Percentiles rank a stretch among this genome's conserved stretches.
These are phyloP conservation scores for Sherardia arvensis DNA, from an alignment of 257 asterid genomes.

Conservation along the genomic window DNA sequence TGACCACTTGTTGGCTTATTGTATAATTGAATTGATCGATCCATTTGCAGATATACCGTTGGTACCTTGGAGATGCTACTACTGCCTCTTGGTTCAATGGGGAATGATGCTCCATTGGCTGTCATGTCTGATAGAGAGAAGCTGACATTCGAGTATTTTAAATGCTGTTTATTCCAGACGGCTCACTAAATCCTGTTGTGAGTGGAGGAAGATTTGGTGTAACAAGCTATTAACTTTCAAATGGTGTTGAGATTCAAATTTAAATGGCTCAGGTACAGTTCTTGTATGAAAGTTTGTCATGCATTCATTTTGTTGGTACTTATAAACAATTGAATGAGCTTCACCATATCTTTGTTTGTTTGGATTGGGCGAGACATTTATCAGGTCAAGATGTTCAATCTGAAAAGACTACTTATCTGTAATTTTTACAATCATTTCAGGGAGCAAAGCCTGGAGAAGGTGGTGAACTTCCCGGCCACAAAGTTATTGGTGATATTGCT, in stretches of 20 bases:
- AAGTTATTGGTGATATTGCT: slow-evolving; percentile 97
- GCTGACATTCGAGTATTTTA: slow-evolving; percentile 85
- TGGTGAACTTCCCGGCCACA: slow-evolving; percentile 99
- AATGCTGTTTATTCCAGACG: slow-evolving; percentile 92
- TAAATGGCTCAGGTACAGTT: slow-evolving; percentile 96
- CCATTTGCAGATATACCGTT: slow-evolving; percentile 62
- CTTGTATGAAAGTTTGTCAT: too few species aligned
- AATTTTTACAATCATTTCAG: slow-evolving; percentile 39
- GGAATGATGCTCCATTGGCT: slow-evolving; percentile 96
- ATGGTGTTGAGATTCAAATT: slow-evolving; percentile 90
- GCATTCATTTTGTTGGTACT: too few species aligned
- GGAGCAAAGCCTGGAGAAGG: slow-evolving; percentile 99
- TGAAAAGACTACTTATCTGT: slow-evolving; percentile 6
- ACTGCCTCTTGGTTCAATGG: slow-evolving; percentile 99
- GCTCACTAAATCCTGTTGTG: slow-evolving; percentile 82
- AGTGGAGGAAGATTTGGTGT: slow-evolving; percentile 99
- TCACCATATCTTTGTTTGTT: too few species aligned
- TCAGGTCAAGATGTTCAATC: slow-evolving; percentile 18
- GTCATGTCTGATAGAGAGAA: slow-evolving; percentile 97
- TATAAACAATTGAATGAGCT: too few species aligned
- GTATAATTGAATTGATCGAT: slow-evolving; percentile 12
- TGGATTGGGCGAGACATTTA: slow-evolving; percentile 45
- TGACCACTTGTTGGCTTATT: neutral
- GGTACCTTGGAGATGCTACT: slow-evolving; percentile 93
- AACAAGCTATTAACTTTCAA: slow-evolving; percentile 91